Conservation (phyloP, 352 stramenopile species). For the Globisporangium emineosum region DNA sequence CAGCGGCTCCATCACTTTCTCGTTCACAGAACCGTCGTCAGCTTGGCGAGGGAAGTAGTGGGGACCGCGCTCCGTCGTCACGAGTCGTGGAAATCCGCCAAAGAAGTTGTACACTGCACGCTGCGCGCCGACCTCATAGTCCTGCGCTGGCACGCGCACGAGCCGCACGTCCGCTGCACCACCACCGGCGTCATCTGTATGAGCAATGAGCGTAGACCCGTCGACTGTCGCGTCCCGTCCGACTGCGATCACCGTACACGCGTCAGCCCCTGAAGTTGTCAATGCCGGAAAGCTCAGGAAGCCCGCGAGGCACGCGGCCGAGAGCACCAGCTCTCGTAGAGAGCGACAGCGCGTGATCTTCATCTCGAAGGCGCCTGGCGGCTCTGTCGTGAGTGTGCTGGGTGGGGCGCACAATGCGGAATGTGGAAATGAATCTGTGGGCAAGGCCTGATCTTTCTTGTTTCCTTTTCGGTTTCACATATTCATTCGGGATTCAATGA, state of each 20-base stretch:
- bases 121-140: constrained; percentile 29
- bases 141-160: constrained; percentile 71
- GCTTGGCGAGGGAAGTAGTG: constrained; percentile 31
- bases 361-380: not conserved
- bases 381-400: not conserved
- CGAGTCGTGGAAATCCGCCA: constrained; percentile 46
- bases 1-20: constrained; percentile 38
- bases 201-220: constrained; percentile 69
- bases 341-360: not conserved
- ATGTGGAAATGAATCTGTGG: not conserved
- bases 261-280: constrained; percentile 22
- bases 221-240: constrained; percentile 57
- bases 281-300: not conserved
- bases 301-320: not conserved
- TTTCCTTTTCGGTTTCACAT: not conserved
- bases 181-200: constrained; percentile 59
- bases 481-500: no score
- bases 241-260: constrained; percentile 79
- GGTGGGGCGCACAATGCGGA: constrained; percentile 8
- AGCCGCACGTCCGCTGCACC: constrained; percentile 78
- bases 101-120: constrained; percentile 46
- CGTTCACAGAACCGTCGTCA: constrained; percentile 10
- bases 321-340: not conserved
- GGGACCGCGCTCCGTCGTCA: constrained; percentile 53
- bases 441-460: not conserved